phyloP scores from a whole-genome alignment of 768 basidiomycete species.

The Cystofilobasidium capitatum region DNA sequence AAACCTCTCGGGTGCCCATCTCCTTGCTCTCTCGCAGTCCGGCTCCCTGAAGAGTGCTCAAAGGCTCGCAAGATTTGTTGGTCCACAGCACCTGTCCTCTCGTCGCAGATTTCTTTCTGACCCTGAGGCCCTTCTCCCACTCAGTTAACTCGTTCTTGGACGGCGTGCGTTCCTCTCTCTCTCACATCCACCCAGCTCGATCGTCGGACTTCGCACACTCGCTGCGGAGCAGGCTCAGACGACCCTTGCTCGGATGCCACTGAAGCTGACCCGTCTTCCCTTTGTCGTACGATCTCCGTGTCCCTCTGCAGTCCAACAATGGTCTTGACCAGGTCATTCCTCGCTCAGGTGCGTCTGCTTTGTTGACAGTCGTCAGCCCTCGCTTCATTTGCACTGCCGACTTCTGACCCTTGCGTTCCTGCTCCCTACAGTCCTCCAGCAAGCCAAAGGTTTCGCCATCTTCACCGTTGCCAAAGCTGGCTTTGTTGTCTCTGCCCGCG shows the following conservation, averaged over 20 bases:
- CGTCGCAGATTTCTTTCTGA: neutral
- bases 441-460: constrained; percentile 64
- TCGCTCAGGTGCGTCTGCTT: neutral
- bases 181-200: too few species aligned
- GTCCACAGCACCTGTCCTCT: constrained; percentile 32
- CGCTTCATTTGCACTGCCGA: constrained; percentile 18
- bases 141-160: constrained; percentile 79
- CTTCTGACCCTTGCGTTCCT: neutral
- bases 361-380: constrained; percentile 50
- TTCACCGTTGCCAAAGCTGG: constrained; percentile 68
- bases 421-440: constrained; percentile 43
- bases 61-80: constrained; percentile 81
- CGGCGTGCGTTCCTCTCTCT: constrained; percentile 31
- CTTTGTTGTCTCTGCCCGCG: constrained; percentile 63
- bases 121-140: neutral
- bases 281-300: too few species aligned
- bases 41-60: constrained; percentile 66
- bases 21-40: constrained; percentile 39
- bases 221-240: too few species aligned
- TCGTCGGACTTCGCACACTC: too few species aligned
- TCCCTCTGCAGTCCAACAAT: constrained; percentile 56
- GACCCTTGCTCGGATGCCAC: too few species aligned
- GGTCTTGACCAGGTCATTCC: constrained; percentile 59
- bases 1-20: neutral
- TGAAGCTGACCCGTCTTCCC: too few species aligned